A percentile compares a stretch with the other conserved stretches of the same genome.
Evolutionary conservation across 768 basidiomycete genomes (phyloP).

Genomic region (Lactifluus volemus): DNA sequence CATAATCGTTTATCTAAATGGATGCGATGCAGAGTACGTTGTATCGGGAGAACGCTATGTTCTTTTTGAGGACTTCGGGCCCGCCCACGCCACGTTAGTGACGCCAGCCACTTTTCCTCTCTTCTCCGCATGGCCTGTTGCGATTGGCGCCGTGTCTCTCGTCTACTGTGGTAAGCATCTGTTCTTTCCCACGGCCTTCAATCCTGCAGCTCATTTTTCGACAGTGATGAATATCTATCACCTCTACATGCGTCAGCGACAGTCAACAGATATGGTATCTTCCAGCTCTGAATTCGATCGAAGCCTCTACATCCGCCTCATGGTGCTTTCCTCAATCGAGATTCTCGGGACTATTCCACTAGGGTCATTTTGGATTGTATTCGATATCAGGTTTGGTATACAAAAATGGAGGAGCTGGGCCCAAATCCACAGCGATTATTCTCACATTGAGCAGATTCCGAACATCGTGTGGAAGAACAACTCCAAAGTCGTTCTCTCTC

Average conservation of each 20-base stretch:
- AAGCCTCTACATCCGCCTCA: slow-evolving; percentile 37
- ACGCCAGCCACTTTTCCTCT: slow-evolving; percentile 27
- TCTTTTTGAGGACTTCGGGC: slow-evolving; percentile 42
- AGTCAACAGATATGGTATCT: slow-evolving; percentile 25
- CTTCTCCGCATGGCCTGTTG: slow-evolving; percentile 23
- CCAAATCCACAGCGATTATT: slow-evolving; percentile 42
- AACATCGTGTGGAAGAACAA: slow-evolving; percentile 30
- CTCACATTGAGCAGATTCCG: slow-evolving; percentile 31
- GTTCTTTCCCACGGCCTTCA: neutral
- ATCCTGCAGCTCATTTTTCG: neutral
- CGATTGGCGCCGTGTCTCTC: slow-evolving; percentile 23
- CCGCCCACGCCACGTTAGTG: slow-evolving; percentile 28
- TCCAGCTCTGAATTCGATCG: slow-evolving; percentile 31
- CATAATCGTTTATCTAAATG: neutral
- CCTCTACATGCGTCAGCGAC: slow-evolving; percentile 22
- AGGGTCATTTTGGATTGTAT: too few relatives aligned
- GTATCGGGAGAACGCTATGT: slow-evolving; percentile 36
- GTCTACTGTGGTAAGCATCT: slow-evolving; percentile 31
- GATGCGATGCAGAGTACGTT: slow-evolving; percentile 1
- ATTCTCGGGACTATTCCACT: slow-evolving; percentile 27
- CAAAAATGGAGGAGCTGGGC: slow-evolving; percentile 39
- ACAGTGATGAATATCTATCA: slow-evolving; percentile 24
- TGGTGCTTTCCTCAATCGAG: slow-evolving; percentile 28
- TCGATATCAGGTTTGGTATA: slow-evolving; percentile 15
- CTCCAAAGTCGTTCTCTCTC: neutral